phyloP scores from a whole-genome alignment of 1,139 yeast genomes.

The Debaryomyces psychrophilus region DNA sequence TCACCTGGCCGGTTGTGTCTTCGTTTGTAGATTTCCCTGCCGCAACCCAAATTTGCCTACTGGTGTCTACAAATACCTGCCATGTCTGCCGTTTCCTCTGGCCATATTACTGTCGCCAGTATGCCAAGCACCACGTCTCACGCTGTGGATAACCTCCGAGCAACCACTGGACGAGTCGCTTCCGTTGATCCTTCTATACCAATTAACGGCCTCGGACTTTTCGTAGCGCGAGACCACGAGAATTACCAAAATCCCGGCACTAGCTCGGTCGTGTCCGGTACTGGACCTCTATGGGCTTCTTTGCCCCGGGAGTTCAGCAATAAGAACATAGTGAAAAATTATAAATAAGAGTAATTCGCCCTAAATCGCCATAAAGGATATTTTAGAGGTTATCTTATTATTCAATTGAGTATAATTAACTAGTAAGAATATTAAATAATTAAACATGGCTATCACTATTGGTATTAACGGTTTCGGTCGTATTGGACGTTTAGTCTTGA shows the following conservation, averaged over 20 bases:
- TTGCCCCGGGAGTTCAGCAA: conserved; percentile 18
- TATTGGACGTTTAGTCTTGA: conserved; percentile 83
- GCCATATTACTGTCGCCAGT: too few relatives aligned
- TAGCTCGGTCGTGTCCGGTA: conserved; percentile 10
- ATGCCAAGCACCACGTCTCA: background rate
- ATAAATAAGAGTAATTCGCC: conserved; percentile 9
- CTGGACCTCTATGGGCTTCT: conserved; percentile 16
- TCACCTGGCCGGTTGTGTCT: background rate
- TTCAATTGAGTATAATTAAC: conserved; percentile 8
- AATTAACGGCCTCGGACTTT: conserved; percentile 25
- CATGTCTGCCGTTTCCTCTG: too few relatives aligned
- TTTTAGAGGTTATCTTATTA: conserved; percentile 1
- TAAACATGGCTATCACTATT: conserved; percentile 48
- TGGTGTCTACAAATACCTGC: too few relatives aligned
- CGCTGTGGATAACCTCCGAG: background rate
- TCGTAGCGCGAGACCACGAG: conserved; percentile 17
- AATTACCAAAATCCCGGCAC: background rate
- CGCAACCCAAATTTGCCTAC: too few relatives aligned
- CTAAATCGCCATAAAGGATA: background rate
- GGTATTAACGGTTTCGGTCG: conserved; percentile 93
- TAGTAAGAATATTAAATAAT: conserved; percentile 5
- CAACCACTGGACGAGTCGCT: background rate
- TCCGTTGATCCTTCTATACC: conserved; percentile 3
- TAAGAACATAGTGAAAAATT: conserved; percentile 6
- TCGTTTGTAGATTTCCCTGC: too few relatives aligned